These are phyloP conservation scores for Russula lepida DNA, from an alignment of 768 basidiomycete species.

Conservation along the genomic window DNA sequence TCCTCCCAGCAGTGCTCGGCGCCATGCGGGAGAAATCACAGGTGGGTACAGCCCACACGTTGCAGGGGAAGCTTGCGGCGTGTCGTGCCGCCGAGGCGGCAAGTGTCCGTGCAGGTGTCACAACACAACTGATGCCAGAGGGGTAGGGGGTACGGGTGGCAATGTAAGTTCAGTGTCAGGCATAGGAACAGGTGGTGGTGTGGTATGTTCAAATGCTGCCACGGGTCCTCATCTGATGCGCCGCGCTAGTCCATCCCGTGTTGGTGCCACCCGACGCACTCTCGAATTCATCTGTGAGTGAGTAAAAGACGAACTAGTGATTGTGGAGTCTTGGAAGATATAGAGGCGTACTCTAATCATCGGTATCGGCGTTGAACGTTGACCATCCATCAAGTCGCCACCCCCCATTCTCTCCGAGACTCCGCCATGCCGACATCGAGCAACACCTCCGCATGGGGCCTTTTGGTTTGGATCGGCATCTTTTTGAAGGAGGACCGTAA, in stretches of 20 bases:
- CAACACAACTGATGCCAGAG: not conserved
- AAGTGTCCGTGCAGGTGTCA: not conserved
- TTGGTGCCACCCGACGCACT: slow-evolving; percentile 24
- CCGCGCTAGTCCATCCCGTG: slow-evolving; percentile 24
- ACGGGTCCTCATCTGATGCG: slow-evolving; percentile 18
- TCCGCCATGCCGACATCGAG: slow-evolving; percentile 72
- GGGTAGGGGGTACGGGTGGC: not conserved
- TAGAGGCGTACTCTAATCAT: slow-evolving; percentile 78
- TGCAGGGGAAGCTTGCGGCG: slow-evolving; percentile 12
- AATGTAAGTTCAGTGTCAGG: slow-evolving; percentile 13
- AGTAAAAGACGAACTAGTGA: not conserved
- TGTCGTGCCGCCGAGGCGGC: not conserved
- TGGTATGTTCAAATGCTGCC: slow-evolving; percentile 17
- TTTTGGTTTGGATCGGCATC: slow-evolving; percentile 78
- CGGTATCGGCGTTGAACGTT: slow-evolving; percentile 87
- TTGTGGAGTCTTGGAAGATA: not conserved
- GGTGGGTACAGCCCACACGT: slow-evolving; percentile 18
- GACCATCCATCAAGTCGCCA: slow-evolving; percentile 85
- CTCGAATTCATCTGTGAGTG: slow-evolving; percentile 28
- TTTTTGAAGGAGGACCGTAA: slow-evolving; percentile 80
- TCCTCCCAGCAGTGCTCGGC: slow-evolving; percentile 49
- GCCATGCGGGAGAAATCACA: slow-evolving; percentile 18
- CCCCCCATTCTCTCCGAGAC: slow-evolving; percentile 44
- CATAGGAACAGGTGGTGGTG: slow-evolving; percentile 8
- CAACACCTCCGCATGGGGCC: slow-evolving; percentile 69